These are phyloP conservation scores for Rhodotorula sp. DNA, from an alignment of 1,284 basidiomycete genomes.

Conservation along the genomic window DNA sequence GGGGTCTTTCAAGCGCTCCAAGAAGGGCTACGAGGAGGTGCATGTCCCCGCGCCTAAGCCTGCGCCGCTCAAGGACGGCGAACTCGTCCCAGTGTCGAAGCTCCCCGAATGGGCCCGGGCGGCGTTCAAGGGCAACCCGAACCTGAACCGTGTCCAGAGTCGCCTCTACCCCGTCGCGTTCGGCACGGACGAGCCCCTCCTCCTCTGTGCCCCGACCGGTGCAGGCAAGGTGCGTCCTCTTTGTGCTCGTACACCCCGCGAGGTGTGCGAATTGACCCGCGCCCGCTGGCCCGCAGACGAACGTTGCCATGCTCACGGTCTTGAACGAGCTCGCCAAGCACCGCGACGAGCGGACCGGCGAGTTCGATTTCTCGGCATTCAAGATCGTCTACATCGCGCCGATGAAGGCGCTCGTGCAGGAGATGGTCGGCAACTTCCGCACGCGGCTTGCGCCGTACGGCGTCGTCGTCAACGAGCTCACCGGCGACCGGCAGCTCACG, in stretches of 20 bases:
- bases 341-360: constrained; percentile 76
- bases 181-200: constrained; percentile 83
- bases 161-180: constrained; percentile 91
- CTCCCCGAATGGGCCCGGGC: constrained; percentile 85
- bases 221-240: constrained; percentile 82
- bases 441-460: constrained; percentile 79
- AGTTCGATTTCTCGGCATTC: constrained; percentile 87
- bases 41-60: constrained; percentile 93
- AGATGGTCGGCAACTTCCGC: constrained; percentile 92
- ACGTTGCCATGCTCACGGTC: constrained; percentile 94
- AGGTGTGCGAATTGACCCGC: not conserved
- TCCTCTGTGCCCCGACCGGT: constrained; percentile 97
- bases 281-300: constrained; percentile 65
- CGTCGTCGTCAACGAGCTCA: constrained; percentile 90
- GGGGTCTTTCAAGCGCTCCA: constrained; percentile 93
- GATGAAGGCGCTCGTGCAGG: constrained; percentile 98
- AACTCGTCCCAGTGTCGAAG: constrained; percentile 71
- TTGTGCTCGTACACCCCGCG: no score
- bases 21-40: constrained; percentile 98
- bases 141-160: constrained; percentile 93
- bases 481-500: constrained; percentile 96
- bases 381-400: constrained; percentile 98
- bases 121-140: constrained; percentile 71
- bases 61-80: constrained; percentile 63
- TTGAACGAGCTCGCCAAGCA: constrained; percentile 84